Conservation (phyloP, 768 basidiomycete species). For the Kwoniella europaea region DNA sequence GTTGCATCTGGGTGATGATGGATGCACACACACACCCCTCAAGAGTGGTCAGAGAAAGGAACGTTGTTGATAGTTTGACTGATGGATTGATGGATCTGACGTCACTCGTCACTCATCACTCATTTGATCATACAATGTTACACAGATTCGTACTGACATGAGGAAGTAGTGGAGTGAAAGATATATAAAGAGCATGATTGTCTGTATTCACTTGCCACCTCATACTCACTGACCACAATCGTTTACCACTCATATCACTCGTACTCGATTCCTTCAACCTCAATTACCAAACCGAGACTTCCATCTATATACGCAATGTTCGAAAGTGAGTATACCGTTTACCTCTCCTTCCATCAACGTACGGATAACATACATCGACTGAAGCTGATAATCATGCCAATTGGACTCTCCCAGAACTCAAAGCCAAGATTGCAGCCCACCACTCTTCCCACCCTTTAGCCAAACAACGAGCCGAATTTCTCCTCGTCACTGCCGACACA, state of each 20-base stretch:
- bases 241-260: background rate
- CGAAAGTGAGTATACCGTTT: slow-evolving; percentile 19
- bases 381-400: background rate
- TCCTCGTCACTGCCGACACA: slow-evolving; percentile 36
- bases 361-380: background rate
- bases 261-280: background rate
- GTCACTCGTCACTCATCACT: slow-evolving; percentile 11
- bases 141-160: no score
- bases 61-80: background rate
- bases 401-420: slow-evolving; percentile 31
- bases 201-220: background rate
- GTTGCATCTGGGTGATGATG: background rate
- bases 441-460: slow-evolving; percentile 38
- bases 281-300: background rate
- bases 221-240: background rate
- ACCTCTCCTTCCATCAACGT: background rate
- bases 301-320: slow-evolving; percentile 15
- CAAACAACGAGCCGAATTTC: slow-evolving; percentile 46
- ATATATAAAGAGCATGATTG: background rate
- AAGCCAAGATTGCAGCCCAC: slow-evolving; percentile 28
- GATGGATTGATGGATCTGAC: slow-evolving; percentile 7
- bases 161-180: background rate
- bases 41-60: background rate
- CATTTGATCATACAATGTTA: background rate
- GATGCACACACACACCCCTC: background rate